These are phyloP conservation scores for Ogataea allantospora DNA, from an alignment of 805 yeast species.

Conservation along the genomic window DNA sequence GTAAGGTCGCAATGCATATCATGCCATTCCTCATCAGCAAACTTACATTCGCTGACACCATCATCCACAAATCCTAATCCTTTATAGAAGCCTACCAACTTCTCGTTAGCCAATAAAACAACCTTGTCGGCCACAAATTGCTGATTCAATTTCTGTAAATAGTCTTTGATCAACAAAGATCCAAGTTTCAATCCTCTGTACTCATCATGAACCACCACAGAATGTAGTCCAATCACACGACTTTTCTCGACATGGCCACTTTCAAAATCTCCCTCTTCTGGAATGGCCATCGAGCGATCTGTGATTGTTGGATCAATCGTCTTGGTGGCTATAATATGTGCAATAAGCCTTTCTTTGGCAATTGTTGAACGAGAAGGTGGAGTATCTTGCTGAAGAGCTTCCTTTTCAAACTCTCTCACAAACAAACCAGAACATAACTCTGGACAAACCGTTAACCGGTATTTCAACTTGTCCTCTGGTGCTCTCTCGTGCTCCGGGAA, in stretches of 20 bases:
- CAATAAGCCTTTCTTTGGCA: conserved; percentile 65
- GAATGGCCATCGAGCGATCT: conserved; percentile 52
- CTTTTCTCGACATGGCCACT: conserved; percentile 77
- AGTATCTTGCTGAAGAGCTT: conserved; percentile 23
- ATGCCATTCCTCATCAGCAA: conserved; percentile 61
- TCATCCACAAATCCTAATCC: conserved; percentile 73
- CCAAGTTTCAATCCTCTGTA: conserved; percentile 84
- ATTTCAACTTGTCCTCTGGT: conserved; percentile 56
- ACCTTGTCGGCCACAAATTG: conserved; percentile 82
- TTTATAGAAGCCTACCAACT: conserved; percentile 72
- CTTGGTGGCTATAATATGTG: conserved; percentile 80
- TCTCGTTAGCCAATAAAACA: conserved; percentile 67
- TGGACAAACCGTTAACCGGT: conserved; percentile 79
- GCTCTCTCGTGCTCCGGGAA: conserved; percentile 74
- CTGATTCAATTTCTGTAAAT: conserved; percentile 83
- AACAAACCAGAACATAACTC: conserved; percentile 89
- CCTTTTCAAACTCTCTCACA: conserved; percentile 56
- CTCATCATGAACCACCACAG: conserved; percentile 71
- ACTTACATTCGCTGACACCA: conserved; percentile 61
- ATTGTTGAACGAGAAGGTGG: conserved; percentile 50
- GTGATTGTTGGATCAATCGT: conserved; percentile 47
- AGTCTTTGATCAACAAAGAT: conserved; percentile 79
- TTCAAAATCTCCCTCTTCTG: conserved; percentile 20
- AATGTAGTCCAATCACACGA: conserved; percentile 74
- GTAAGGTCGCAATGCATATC: conserved; percentile 46